A percentile compares a stretch with the other conserved stretches of the same genome.
phyloP scores from a whole-genome alignment of 108 stramenopile genomes.

The Nitzschia palea region DNA sequence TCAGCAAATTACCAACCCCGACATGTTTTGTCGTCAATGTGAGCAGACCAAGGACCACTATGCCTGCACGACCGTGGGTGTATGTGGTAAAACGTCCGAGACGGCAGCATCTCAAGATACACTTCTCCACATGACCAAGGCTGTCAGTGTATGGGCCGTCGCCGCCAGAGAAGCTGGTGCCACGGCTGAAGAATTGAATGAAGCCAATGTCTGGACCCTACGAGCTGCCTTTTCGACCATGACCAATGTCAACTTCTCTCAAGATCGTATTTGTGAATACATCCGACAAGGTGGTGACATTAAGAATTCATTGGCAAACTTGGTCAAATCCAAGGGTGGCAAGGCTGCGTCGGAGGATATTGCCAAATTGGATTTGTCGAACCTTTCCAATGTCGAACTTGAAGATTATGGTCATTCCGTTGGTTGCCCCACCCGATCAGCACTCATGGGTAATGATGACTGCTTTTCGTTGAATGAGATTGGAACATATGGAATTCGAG shows the following conservation, averaged over 20 bases:
- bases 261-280: conserved; percentile 64
- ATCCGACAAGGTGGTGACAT: conserved; percentile 52
- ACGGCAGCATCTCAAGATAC: conserved; percentile 67
- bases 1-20: conserved; percentile 41
- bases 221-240: conserved; percentile 66
- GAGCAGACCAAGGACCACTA: conserved; percentile 76
- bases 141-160: conserved; percentile 50
- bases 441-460: conserved; percentile 60
- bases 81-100: conserved; percentile 71
- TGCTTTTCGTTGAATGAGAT: conserved; percentile 74
- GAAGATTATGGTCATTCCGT: conserved; percentile 61
- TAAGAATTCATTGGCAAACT: conserved; percentile 36
- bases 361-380: conserved; percentile 36
- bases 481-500: conserved; percentile 72
- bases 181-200: conserved; percentile 41
- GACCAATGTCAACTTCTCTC: conserved; percentile 86
- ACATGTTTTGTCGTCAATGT: conserved; percentile 86
- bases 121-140: conserved; percentile 55
- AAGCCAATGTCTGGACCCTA: conserved; percentile 70
- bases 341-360: conserved; percentile 35
- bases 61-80: conserved; percentile 71
- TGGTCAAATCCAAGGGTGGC: conserved; percentile 36
- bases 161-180: conserved; percentile 59
- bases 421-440: conserved; percentile 39
- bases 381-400: conserved; percentile 33